phyloP scores from a whole-genome alignment of 371 early-diverging fungal species.

The Haplosporangium sp. region DNA sequence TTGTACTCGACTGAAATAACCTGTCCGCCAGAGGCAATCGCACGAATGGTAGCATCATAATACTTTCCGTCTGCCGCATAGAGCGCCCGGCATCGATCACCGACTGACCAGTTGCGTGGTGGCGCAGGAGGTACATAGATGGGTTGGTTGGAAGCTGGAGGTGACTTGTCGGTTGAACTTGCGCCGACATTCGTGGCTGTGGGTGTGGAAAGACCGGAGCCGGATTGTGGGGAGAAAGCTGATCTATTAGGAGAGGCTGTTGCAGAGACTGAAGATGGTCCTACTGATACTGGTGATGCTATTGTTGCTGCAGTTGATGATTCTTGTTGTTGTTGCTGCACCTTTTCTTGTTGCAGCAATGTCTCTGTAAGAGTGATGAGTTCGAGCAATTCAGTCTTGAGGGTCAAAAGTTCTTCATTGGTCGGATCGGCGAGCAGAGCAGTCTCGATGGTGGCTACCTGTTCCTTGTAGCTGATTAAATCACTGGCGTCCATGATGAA shows the following conservation, averaged over 20 bases:
- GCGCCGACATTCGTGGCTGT: slow-evolving; percentile 4
- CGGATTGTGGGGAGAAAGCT: neutral
- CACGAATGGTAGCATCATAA: slow-evolving; percentile 79
- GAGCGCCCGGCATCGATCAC: slow-evolving; percentile 75
- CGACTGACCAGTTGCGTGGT: slow-evolving; percentile 59
- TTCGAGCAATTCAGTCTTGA: slow-evolving; percentile 76
- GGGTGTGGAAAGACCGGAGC: slow-evolving; percentile 13
- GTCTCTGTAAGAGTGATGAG: slow-evolving; percentile 74
- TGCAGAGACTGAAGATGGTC: neutral
- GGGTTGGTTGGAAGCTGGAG: slow-evolving; percentile 34
- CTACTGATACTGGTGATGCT: slow-evolving; percentile 33
- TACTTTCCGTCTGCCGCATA: slow-evolving; percentile 75
- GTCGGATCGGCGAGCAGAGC: slow-evolving; percentile 75
- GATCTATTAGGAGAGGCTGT: neutral
- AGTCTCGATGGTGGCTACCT: slow-evolving; percentile 64
- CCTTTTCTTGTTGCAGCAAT: slow-evolving; percentile 44
- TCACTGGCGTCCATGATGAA: slow-evolving; percentile 36
- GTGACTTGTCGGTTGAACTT: neutral
- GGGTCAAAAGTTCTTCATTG: slow-evolving; percentile 76
- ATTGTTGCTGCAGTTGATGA: slow-evolving; percentile 22
- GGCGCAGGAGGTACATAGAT: slow-evolving; percentile 34
- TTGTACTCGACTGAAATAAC: slow-evolving; percentile 79
- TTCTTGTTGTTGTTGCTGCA: slow-evolving; percentile 9
- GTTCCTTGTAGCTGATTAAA: slow-evolving; percentile 26
- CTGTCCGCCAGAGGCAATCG: slow-evolving; percentile 70